Evolutionary conservation across 441 rosid genomes (phyloP), one percentile per base, ranked within the genome.

Genomic region (Arabidopsis lyrata): DNA sequence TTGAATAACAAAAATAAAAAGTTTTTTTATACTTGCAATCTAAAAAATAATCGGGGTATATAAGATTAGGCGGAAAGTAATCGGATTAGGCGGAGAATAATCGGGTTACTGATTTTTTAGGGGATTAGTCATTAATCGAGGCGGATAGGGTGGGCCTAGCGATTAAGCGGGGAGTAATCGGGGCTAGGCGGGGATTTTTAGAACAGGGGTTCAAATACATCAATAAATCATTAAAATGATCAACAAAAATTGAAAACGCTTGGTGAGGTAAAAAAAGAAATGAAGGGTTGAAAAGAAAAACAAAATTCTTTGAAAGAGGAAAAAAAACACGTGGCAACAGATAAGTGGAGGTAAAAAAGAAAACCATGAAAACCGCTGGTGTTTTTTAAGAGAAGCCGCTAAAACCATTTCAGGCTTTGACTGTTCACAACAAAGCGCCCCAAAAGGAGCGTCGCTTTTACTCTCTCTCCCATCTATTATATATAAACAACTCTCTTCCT

Each of bases 401-500:
- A 66, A 72, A 77, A 53, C 45, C 45, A 72, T 65, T 68, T 45
- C 72, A 59, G 73, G 78, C 81, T 79, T 79, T 81, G 84, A 85
- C 87, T 82, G 90, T 69, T 78, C 84, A 72, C 75, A 56, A 81
- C 84, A 81, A 83, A 72, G 78, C 84, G 78, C 77, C 85, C 65
- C 78, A 68, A 83, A 81, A 84, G 91, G 81, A 77, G 82, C 89
- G 86, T 82, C 47, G 73, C 83, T 85, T 82, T 86, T 72, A 76
- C 79, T 34, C 69, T 77, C 72, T 58, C 67, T 57, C 80, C 80
- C 59, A 55, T 42, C 86, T 81, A 73, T 86, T 86, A 81, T 86
- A 81, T 78, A 12, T 60, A 59, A 38, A 61, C 50, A 36, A 31
- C 50, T 12, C 41, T 22, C 76, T 39, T 70, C 74, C 14, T 38